Base-by-base conservation (phyloP, 331 rosid species). In the Acacia pycnantha region DNA sequence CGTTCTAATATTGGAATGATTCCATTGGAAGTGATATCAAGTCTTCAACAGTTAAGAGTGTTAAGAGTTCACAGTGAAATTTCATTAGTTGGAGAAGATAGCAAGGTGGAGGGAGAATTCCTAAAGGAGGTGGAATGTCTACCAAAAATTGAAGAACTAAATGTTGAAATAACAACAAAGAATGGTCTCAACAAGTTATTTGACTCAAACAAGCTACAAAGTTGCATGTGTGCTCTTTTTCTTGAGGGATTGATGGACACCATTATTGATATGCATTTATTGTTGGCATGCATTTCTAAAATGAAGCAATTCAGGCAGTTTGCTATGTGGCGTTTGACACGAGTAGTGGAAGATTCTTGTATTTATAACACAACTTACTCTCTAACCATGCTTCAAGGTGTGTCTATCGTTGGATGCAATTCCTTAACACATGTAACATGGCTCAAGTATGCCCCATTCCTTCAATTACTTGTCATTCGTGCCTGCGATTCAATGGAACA, bases 201-300 rank as follows among this genome's bases (percentile, higher is more conserved):
- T 24, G 12, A 5, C 4, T 70, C 77, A 0, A 0, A 68, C 31
- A 69, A 35, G 22, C 43, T 69, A 8, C 69, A 15, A 53, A 11
- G 24, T 70, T 79, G 69, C 12, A 2, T 11, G 2, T 16, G 6
- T 5, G 0, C 0, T 0, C 16, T 79, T 14, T 3, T 0, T 0
- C 18, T 24, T 69, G 1, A 0, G 0, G 0, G 2, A 0, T 0
- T 33, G 1, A 43, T 0, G 1, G 44, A 15, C 8, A 4, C 12
- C 6, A 11, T 44, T 44, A 24, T 37, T 50, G 2, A 46, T 14
- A 33, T 40, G 61, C 54, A 14, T 51, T 51, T 6, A 40, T 15
- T 67, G n/a, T 51, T 43, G 31, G 59, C 54, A n/a, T 22, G 35
- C 18, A 35, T 35, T 65, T 33, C 53, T 68, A 35, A 8, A 13